Evolutionary conservation across 768 basidiomycete genomes (phyloP), one percentile per base, ranked within the genome.

Genomic region (Termitomyces sp.): DNA sequence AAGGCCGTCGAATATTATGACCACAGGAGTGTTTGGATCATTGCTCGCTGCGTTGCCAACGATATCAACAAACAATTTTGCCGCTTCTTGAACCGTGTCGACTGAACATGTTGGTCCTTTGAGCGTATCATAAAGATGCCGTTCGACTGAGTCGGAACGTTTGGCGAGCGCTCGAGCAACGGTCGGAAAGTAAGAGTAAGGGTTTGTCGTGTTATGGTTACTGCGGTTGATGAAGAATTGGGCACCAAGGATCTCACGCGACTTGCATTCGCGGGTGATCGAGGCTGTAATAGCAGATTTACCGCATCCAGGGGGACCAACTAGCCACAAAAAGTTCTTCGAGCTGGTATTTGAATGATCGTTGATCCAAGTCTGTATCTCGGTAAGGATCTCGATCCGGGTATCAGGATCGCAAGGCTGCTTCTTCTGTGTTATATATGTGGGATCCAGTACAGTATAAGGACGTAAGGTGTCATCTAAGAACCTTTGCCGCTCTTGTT

Each of bases 1-100:
- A 18, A 63, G 43, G 3, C 55, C 62, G 33, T 63, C 62, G 22
- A 63, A 59, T 18, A 63, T 42, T 12, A 63, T 41, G 10, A 63
- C 55, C 3, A 59, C 55, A 4, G 60, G 56, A 15, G 45, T 31
- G 12, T 35, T 7, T 10, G 43, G 36, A 23, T 59, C 20, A 5
- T 46, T 16, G 11, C 2, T 29, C 15, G 56, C 52, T 3, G 53
- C 54, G 23, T 41, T 43, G 27, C 12, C 22, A 43, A 63, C 38
- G 15, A 40, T 32, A 5, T 61, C 43, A 23, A 61, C 27, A 32
- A 63, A 63, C 2, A 63, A 48, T n/a, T 60, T 42, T 13, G 47
- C 45, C 1, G 62, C 62, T 40, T 61, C 53, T 1, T 56, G 33
- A 1, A 23, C 15, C 5, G 49, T 38, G 11, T 61, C 51, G 18